Evolutionary conservation across 164 flowering plant species (phyloP).

Genomic region (Berberis vulgaris): DNA sequence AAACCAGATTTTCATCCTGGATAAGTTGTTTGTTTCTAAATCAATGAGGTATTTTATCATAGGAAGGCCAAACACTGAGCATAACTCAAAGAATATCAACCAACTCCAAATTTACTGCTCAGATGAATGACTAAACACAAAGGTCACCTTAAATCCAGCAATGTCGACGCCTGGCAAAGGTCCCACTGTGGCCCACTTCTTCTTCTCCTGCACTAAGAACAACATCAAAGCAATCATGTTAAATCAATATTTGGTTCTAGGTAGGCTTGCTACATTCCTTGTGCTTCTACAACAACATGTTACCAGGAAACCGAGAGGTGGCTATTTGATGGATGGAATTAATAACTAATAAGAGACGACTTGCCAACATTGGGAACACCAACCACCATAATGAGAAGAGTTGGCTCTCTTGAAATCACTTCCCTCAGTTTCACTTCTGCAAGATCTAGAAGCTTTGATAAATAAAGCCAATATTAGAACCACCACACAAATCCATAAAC

Average conservation of each 20-base stretch:
- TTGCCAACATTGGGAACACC: constrained; percentile 99
- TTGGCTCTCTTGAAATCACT: constrained; percentile 79
- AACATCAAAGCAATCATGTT: constrained; percentile 12
- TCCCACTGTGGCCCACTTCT: constrained; percentile 82
- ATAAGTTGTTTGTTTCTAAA: too few species aligned
- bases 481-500: too few species aligned
- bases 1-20: too few species aligned
- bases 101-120: too few species aligned
- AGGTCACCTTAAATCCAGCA: constrained; percentile 82
- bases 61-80: too few species aligned
- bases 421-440: constrained; percentile 86
- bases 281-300: constrained; percentile 5
- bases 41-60: too few species aligned
- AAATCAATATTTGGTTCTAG: neutral
- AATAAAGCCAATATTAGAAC: too few species aligned
- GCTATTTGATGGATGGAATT: constrained; percentile 86
- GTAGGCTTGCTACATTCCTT: neutral
- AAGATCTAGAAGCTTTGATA: constrained; percentile 64
- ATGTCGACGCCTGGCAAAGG: constrained; percentile 98
- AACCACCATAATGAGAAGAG: constrained; percentile 92
- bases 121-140: neutral
- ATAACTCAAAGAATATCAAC: too few species aligned
- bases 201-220: constrained; percentile 78
- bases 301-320: constrained; percentile 73
- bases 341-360: constrained; percentile 82